These are phyloP conservation scores for Trichocladium uniseriatum DNA, from an alignment of 495 filamentous ascomycete genomes.

Conservation along the genomic window DNA sequence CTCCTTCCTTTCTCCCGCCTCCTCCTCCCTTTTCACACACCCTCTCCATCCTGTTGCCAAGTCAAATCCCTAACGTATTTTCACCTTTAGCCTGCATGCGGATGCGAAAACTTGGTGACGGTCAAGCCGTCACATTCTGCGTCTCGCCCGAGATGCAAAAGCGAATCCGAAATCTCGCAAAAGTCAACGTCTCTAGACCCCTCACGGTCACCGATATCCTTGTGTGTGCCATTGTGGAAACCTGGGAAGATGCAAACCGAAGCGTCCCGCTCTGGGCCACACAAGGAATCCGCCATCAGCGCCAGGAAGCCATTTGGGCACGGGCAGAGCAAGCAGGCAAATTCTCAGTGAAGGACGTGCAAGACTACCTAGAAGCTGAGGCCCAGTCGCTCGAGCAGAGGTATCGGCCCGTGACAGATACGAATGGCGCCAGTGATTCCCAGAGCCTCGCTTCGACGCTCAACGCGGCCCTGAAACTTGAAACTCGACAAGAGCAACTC, in stretches of 20 bases:
- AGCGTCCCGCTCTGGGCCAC: conserved; percentile 2
- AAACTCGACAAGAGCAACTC: conserved; percentile 39
- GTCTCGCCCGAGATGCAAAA: conserved; percentile 43
- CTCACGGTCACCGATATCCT: conserved; percentile 14
- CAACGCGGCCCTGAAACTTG: background rate
- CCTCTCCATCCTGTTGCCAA: too few species aligned
- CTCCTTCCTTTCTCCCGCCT: background rate
- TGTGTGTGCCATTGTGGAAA: background rate
- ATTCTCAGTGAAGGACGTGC: conserved; percentile 18
- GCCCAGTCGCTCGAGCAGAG: conserved; percentile 19
- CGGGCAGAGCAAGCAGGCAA: background rate
- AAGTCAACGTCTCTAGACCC: background rate
- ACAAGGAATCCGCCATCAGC: conserved; percentile 3
- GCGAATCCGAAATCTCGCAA: conserved; percentile 25
- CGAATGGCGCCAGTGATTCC: too few species aligned
- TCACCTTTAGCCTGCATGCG: conserved; percentile 50
- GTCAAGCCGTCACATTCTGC: conserved; percentile 54
- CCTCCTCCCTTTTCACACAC: too few species aligned
- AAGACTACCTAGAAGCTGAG: conserved; percentile 37
- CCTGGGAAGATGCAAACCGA: conserved; percentile 5
- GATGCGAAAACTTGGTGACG: conserved; percentile 52
- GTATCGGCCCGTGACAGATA: conserved; percentile 2
- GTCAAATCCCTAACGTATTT: background rate
- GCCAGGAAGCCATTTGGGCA: background rate
- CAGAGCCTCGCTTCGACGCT: background rate